Evolutionary conservation across 805 yeast species (phyloP), one percentile per base, ranked within the genome.

Genomic region (Lipomyces yamanashiensis): DNA sequence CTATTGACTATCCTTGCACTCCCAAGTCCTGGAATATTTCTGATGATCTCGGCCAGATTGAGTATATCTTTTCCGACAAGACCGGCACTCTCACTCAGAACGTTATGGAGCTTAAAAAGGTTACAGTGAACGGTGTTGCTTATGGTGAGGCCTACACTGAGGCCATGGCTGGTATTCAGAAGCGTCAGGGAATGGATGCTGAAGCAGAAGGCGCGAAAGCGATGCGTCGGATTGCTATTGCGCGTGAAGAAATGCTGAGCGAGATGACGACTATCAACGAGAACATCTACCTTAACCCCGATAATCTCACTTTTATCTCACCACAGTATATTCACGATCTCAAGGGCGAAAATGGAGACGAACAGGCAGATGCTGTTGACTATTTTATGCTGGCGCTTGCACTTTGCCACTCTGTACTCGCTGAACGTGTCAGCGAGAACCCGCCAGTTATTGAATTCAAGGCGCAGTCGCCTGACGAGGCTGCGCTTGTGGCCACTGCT

Each of bases 41-140:
- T 6, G 96, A 89, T 75, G 96, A 89, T 74, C 80, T 89, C 67
- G 96, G 96, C 19, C 96, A 89, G 74, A 86, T 89, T 64, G 95
- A 89, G 74, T 89, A 87, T 73, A 82, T 89, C 48, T 89, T 89
- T 75, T 86, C 91, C 73, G 96, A 89, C 77, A 89, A 89, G 74
- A 89, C 96, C 0, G 96, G 96, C 43, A 89, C 96, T 0, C 78
- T 89, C 71, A 89, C 96, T 7, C 93, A 89, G 75, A 89, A 89
- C 71, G 85, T 87, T 33, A 89, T 89, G 96, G 91, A 88, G 72
- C 89, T 88, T 77, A 85, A 85, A 64, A 89, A 89, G 72, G 87
- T 92, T 74, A 83, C 91, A 4, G 81, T 89, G 63, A 84, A 82
- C 59, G 89, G 90, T 34, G 81, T 81, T 45, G 74, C 87, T 0